phyloP scores from a whole-genome alignment of 2,329 filamentous ascomycete species.

The Colletotrichum costaricense region DNA sequence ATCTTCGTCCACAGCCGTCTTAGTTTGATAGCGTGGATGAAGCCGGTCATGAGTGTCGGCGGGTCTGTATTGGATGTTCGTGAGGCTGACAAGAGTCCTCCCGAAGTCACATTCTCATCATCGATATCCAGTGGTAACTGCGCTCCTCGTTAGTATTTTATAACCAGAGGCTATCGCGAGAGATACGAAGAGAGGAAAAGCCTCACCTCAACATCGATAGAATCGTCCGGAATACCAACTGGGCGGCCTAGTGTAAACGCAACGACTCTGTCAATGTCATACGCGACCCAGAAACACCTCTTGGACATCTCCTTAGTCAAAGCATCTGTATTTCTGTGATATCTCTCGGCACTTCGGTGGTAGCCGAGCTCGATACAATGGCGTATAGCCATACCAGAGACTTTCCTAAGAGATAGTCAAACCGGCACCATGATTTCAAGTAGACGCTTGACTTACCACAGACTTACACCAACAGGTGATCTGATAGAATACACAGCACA shows the following conservation, averaged over 20 bases:
- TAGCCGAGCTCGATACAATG: conserved; percentile 50
- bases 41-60: conserved; percentile 43
- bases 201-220: conserved; percentile 43
- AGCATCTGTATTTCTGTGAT: conserved; percentile 26
- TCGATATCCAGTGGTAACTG: conserved; percentile 45
- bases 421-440: background rate
- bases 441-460: conserved; percentile 38
- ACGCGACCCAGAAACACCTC: conserved; percentile 47
- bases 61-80: conserved; percentile 32
- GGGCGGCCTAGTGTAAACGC: conserved; percentile 46
- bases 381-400: conserved; percentile 47
- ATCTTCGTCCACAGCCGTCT: conserved; percentile 45
- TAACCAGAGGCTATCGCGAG: background rate
- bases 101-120: conserved; percentile 40
- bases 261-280: conserved; percentile 45
- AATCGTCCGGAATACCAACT: conserved; percentile 40
- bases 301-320: conserved; percentile 44
- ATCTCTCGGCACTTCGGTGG: conserved; percentile 42
- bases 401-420: conserved; percentile 37
- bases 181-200: background rate
- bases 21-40: conserved; percentile 44
- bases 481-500: conserved; percentile 46
- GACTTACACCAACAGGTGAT: conserved; percentile 41
- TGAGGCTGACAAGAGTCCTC: conserved; percentile 37
- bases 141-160: background rate